Evolutionary conservation across 176 grass and related monocot genomes (phyloP), one percentile per base, ranked within the genome.

Genomic region (Tillandsia fasciculata): DNA sequence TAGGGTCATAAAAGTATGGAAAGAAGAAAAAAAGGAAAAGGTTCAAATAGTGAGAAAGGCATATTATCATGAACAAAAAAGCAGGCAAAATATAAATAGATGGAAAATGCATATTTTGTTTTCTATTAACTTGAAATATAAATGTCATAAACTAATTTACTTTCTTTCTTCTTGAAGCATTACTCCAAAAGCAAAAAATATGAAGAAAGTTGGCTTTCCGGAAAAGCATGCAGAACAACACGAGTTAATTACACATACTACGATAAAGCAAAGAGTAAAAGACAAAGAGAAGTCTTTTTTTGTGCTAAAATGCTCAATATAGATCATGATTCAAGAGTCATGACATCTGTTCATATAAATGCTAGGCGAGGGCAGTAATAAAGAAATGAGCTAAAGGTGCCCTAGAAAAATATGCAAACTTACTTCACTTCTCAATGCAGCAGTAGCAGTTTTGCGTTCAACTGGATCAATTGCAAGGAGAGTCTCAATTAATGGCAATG

Each of bases 391-490:
- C 29, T 15, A 2, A 67, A 67, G 48, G 48, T 48, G 27, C 28
- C 10, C 12, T 42, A n/a, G 33, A 33, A 51, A 72, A 69, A 11
- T 20, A 56, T 69, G 64, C 42, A 12, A 52, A 65, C 80, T 72
- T 82, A 82, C 84, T 29, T 87, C 84, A 79, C 80, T 82, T 75
- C 82, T 68, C 27, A 87, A 76, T 64, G 84, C 80, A 76, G 84
- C 68, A 68, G 72, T 79, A 3, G 84, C 84, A 76, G 80, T 87
- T 75, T 87, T 76, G 64, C 84, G 76, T 26, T 79, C 76, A 76
- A 72, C 67, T 76, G 84, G 80, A 64, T 87, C 80, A 76, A 82
- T 83, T 79, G 84, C 68, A 69, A 87, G 80, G 50, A 87, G 64
- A 72, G 80, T 83, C 79, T 87, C 84, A 79, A 87, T 76, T 72